Base-by-base conservation (phyloP, 2,329 filamentous ascomycete species). In the Anisogramma anomala region DNA sequence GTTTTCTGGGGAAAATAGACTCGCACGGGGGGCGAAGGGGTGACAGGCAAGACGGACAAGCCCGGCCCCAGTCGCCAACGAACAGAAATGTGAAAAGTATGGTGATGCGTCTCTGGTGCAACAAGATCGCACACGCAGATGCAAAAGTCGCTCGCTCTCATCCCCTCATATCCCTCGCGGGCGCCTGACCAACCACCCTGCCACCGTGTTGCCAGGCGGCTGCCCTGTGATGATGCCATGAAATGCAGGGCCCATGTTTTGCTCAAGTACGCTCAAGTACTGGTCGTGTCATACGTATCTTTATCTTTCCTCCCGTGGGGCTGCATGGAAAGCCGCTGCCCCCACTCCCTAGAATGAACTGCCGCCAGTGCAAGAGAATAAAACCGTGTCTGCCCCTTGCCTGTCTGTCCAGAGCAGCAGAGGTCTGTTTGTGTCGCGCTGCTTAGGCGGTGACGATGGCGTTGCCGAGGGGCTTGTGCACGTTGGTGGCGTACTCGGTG, bases 401-500 rank as follows among this genome's bases (percentile, higher is more conserved):
- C 23, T 25, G 11, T 25, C 23, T 11, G 23, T 25, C 11, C 23
- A 25, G 23, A 6, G 23, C 11, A 11, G 23, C 6, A 25, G 11
- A 25, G 32, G 26, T 25, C 37, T 23, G 15, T 49, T 52, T 9
- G n/a, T 28, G 14, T 18, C 7, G 23, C 3, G 9, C 8, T 14
- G 30, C 32, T 28, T 48, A 32, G 47, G 52, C 17, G 41, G 33
- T 36, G 34, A 62, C 52, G 14, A 50, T 49, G 32, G 54, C 38
- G 47, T 62, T 50, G 43, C 59, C 59, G 35, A 60, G 53, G 27
- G 72, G 64, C 28, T 52, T 48, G 36, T 66, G 52, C 27, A 77
- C 69, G 54, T 77, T 77, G 10, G 48, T 46, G 45, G 52, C 67
- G 49, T 73, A 77, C 22, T 55, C 47, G 46, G 71, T 72, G 31